phyloP scores from a whole-genome alignment of 2,329 filamentous ascomycete species.

The Tolypocladium ovalisporum region DNA sequence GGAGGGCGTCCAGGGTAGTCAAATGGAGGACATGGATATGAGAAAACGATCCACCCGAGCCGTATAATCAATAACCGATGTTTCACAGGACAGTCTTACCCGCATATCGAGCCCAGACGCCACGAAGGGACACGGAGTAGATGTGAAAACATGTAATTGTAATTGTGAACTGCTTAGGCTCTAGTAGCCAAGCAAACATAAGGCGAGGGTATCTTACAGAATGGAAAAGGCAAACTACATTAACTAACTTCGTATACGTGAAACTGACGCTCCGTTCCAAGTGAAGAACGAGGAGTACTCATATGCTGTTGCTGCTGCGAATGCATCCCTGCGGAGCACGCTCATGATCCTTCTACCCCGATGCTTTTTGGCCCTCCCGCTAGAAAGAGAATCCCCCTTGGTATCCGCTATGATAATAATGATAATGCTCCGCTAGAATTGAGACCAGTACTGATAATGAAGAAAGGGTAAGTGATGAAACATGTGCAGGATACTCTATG shows the following conservation, averaged over 20 bases:
- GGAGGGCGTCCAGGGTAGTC: background rate
- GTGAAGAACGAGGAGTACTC: background rate
- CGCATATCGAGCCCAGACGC: background rate
- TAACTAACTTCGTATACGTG: background rate
- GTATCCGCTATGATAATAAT: background rate
- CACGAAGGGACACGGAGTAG: background rate
- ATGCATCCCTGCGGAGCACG: background rate
- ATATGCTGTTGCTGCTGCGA: background rate
- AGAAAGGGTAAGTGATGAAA: background rate
- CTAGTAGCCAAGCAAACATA: background rate
- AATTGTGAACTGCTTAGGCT: background rate
- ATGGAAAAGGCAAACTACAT: background rate
- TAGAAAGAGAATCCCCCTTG: background rate
- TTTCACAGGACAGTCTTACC: background rate
- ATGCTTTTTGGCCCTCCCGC: background rate
- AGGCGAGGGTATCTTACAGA: slow-evolving; percentile 1
- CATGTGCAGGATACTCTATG: background rate
- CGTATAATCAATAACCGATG: no score
- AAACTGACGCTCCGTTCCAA: background rate
- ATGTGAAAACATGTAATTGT: background rate
- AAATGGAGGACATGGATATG: no score
- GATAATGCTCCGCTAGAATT: slow-evolving; percentile 1
- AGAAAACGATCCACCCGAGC: no score
- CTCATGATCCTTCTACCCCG: background rate
- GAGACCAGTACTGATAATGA: background rate